Percentiles rank a stretch among this genome's conserved stretches.
Conservation (phyloP, 768 basidiomycete species). For the Pleurotus salmoneostramineus region DNA sequence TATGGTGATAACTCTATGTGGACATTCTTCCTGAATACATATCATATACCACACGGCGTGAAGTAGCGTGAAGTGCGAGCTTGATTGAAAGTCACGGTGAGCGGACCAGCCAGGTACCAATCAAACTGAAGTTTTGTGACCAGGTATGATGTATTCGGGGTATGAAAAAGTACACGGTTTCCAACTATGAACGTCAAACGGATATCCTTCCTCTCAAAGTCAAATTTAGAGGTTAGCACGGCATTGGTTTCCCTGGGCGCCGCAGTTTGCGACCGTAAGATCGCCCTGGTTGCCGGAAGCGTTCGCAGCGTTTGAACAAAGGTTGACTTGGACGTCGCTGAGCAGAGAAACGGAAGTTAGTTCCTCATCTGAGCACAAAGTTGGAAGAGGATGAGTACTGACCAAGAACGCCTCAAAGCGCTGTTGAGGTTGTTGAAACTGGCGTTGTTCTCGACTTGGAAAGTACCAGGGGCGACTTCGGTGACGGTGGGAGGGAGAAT, state of each 20-base stretch:
- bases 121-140: neutral
- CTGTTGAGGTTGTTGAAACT: slow-evolving; percentile 39
- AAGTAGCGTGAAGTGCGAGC: too few relatives aligned
- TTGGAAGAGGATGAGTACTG: slow-evolving; percentile 4
- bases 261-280: slow-evolving; percentile 45
- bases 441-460: slow-evolving; percentile 46
- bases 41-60: too few relatives aligned
- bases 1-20: too few relatives aligned
- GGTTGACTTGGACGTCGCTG: slow-evolving; percentile 55
- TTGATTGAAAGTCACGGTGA: too few relatives aligned
- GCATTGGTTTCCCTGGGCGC: slow-evolving; percentile 39
- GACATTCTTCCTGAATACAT: too few relatives aligned
- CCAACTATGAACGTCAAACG: neutral
- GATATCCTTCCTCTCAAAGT: neutral
- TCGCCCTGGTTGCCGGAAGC: slow-evolving; percentile 41
- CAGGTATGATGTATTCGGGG: neutral
- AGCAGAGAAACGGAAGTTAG: neutral
- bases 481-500: slow-evolving; percentile 42
- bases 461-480: slow-evolving; percentile 32
- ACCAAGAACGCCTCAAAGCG: slow-evolving; percentile 49
- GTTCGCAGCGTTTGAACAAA: slow-evolving; percentile 55
- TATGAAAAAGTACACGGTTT: neutral
- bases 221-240: slow-evolving; percentile 15
- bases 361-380: neutral
- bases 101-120: too few relatives aligned